phyloP scores from a whole-genome alignment of 257 asterid genomes.

The Petunia secreta region DNA sequence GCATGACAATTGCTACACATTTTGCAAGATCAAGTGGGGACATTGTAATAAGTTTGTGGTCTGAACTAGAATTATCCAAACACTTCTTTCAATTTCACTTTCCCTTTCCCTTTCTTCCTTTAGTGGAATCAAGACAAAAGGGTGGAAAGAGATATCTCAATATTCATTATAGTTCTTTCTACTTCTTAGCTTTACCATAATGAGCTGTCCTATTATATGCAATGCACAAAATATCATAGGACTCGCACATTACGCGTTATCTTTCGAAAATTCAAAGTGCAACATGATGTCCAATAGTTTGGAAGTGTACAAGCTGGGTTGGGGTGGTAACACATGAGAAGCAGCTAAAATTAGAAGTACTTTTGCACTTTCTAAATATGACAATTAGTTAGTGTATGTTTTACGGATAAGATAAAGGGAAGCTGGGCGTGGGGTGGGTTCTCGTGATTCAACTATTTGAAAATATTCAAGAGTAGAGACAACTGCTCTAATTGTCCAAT shows the following conservation, averaged over 20 bases:
- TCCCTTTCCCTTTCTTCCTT: background rate
- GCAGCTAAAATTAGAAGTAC: background rate
- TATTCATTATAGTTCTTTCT: background rate
- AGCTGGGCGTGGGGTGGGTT: no score
- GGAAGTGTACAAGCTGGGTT: no score
- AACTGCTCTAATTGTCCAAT: no score
- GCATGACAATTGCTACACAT: background rate
- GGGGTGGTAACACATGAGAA: background rate
- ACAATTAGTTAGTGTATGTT: no score
- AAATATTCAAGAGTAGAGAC: no score
- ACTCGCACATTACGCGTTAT: background rate
- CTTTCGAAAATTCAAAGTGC: background rate
- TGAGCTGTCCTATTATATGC: background rate
- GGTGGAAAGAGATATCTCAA: background rate
- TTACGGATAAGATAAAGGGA: no score
- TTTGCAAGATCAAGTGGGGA: background rate
- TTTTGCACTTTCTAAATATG: no score
- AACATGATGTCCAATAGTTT: background rate
- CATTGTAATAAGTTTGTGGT: constrained; percentile 9
- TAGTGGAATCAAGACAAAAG: background rate
- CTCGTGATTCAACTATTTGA: no score
- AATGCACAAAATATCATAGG: background rate
- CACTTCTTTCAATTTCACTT: background rate
- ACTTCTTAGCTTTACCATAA: background rate
- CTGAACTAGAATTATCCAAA: constrained; percentile 17